Conservation (phyloP, 1,139 yeast genomes). For the Candida albicans region DNA sequence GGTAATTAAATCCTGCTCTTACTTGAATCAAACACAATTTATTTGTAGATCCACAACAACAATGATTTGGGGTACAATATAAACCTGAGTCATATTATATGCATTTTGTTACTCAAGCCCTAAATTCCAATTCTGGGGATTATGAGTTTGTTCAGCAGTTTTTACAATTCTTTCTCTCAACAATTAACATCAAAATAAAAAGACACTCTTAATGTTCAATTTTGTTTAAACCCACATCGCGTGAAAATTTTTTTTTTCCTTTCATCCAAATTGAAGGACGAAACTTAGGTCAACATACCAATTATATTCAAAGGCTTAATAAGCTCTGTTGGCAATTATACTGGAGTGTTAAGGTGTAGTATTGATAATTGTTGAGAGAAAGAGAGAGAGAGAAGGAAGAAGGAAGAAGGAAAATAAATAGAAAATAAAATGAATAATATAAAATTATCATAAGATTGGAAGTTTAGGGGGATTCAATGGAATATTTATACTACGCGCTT, state of each 20-base stretch:
- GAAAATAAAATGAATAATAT: conserved; percentile 12
- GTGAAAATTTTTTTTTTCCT: no score
- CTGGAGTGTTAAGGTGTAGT: conserved; percentile 19
- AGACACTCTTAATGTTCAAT: no score
- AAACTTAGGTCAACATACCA: conserved; percentile 8
- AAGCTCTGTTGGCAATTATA: conserved; percentile 17
- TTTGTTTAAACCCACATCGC: no score
- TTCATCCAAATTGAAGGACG: no score
- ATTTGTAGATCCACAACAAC: no score
- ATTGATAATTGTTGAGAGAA: conserved; percentile 25
- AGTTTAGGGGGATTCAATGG: neutral
- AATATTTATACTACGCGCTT: neutral
- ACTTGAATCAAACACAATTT: no score
- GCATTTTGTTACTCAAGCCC: neutral
- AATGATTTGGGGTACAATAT: no score
- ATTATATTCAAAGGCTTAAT: conserved; percentile 7
- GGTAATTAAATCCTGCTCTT: no score
- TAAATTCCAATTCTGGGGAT: neutral
- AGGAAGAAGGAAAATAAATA: conserved; percentile 14
- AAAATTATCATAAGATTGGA: conserved; percentile 5
- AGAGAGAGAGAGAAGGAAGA: conserved; percentile 15
- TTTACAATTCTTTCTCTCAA: conserved; percentile 14
- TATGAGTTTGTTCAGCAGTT: neutral
- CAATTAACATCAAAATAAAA: conserved; percentile 6
- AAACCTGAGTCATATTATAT: no score